Evolutionary conservation across 305 asterid species (phyloP), one percentile per base, ranked within the genome.

Genomic region (Plantago rigida): DNA sequence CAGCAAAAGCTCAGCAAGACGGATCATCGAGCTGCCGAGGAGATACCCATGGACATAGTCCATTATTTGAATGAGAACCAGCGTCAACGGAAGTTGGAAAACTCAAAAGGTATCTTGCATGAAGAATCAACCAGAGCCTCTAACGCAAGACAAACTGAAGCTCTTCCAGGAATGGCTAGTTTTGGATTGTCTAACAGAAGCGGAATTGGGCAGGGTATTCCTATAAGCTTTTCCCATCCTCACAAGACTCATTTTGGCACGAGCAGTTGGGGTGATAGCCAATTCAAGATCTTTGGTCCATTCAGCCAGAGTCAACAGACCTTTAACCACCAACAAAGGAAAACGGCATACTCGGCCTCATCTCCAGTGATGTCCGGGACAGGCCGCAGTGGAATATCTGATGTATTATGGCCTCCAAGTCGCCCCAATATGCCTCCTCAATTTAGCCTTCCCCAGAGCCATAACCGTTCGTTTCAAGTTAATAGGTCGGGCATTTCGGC

Each of bases 21-120:
- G 5, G 45, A 31, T 15, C 80, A 69, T 46, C 80, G 74, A 56
- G 62, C 73, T 19, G 71, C 88, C 5, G 95, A 93, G 66, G 97
- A 83, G 46, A 84, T 85, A 52, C 95, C 96, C 0, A 86, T 86
- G 95, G 99, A 87, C 54, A 82, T 93, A 56, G 97, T 85, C 13
- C 95, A 87, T 60, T 73, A 86, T 10, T 64, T 89, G 80, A 97
- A 96, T 48, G 73, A 63, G 73, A 79, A 83, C 55, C 91, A 83
- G 61, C 82, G 67, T 19, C 91, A 88, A 66, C 65, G 84, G 66
- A 78, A 69, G 14, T 76, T 71, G 56, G 85, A 71, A 42, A 73
- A 73, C 59, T 69, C 72, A 13, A 82, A 73, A 60, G 59, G 10
- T 36, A 8, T 8, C 44, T 6, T 67, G 48, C 62, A 70, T 55